phyloP scores from a whole-genome alignment of 2,329 filamentous ascomycete species.

The Phialophora tarda region DNA sequence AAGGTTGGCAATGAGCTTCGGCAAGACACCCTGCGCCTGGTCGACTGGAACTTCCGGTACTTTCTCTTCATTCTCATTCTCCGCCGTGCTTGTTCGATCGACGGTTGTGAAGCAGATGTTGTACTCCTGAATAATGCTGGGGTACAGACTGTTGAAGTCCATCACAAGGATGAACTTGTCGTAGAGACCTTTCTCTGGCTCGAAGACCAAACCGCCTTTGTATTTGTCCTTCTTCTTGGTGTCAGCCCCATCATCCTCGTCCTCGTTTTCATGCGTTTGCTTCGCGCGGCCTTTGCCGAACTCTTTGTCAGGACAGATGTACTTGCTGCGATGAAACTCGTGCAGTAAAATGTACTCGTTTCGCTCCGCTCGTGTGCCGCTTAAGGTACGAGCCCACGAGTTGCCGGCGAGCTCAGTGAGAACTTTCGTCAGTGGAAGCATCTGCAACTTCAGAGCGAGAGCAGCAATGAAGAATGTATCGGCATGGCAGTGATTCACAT shows the following conservation, averaged over 20 bases:
- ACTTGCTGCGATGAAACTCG: conserved; percentile 95
- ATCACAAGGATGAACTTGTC: conserved; percentile 98
- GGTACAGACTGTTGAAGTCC: conserved; percentile 99
- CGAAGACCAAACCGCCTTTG: conserved; percentile 97
- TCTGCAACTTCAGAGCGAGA: conserved; percentile 83
- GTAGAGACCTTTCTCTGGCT: conserved; percentile 95
- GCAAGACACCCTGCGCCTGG: conserved; percentile 82
- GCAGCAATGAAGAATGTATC: conserved; percentile 97
- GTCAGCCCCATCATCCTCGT: conserved; percentile 69
- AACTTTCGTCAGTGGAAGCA: conserved; percentile 91
- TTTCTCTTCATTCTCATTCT: conserved; percentile 79
- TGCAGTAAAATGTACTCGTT: conserved; percentile 99
- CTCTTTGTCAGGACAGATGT: conserved; percentile 96
- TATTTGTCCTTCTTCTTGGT: conserved; percentile 99
- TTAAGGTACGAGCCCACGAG: conserved; percentile 95
- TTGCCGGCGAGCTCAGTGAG: conserved; percentile 96
- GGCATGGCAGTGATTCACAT: conserved; percentile 88
- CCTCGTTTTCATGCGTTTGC: conserved; percentile 70
- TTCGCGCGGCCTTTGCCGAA: conserved; percentile 76
- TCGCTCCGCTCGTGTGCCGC: conserved; percentile 92
- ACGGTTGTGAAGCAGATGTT: conserved; percentile 99
- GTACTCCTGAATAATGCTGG: conserved; percentile 98
- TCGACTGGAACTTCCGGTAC: conserved; percentile 79
- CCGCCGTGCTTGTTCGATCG: conserved; percentile 68
- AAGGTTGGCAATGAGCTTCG: conserved; percentile 87